Base-by-base conservation (phyloP, 108 stramenopile genomes). In the Skeletonema grethae region DNA sequence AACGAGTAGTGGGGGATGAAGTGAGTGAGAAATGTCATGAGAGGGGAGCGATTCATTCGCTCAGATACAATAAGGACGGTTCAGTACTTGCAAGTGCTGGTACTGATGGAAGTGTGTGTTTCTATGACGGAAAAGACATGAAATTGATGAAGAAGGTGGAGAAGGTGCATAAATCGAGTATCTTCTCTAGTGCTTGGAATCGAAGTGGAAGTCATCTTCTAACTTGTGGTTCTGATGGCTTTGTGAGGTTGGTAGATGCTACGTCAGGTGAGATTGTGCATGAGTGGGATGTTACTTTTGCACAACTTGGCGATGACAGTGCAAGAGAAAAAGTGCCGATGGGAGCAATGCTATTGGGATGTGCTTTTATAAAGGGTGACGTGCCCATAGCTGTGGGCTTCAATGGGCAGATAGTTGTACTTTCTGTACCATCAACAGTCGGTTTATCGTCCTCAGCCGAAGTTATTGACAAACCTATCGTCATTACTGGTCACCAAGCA, bases 141-240 rank as follows among this genome's bases (percentile, higher is more conserved):
- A 73, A 30, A 32, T 67, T 89, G 30, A 75, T 76, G 20, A 39
- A 69, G 50, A 82, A 82, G 56, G 31, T 86, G 67, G 84, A 87
- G 29, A 70, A 76, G 36, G 81, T 87, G 22, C 95, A 95, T 72
- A 57, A 70, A 16, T 94, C 90, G 32, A 89, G 89, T 61, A 94
- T 99, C 62, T 99, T 95, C 79, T 79, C 87, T 12, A 90, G 95
- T 69, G 85, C 91, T 5, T 97, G 94, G 88, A 82, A 76, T 70
- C 65, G 85, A 12, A 87, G 86, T 64, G 87, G 90, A n/a, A 78
- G 82, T 7, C 67, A 79, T 56, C 36, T 99, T 4, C 74, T 95
- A 18, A 99, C 98, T 1, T 86, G 95, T 32, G 89, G 90, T 1
- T 97, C 97, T 10, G 97, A 99, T 83, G 97, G 97, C 30, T 96